phyloP scores from a whole-genome alignment of 2,329 filamentous ascomycete genomes.

The Rachicladosporium sp. region DNA sequence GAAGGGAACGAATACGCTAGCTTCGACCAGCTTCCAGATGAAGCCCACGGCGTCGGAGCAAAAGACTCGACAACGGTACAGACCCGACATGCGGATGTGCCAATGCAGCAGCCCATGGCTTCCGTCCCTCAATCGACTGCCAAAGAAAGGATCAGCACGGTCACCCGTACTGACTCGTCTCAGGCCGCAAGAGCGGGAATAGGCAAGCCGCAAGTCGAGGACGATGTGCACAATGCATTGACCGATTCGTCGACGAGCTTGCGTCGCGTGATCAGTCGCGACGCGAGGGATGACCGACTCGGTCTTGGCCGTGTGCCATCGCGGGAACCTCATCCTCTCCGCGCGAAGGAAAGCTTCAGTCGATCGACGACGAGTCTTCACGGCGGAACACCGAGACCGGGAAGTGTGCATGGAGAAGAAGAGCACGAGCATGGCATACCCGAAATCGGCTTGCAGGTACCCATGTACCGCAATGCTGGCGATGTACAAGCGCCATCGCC shows the following conservation, averaged over 20 bases:
- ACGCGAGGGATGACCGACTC: slow-evolving; percentile 8
- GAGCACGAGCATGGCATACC: slow-evolving; percentile 75
- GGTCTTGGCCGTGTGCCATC: slow-evolving; percentile 15
- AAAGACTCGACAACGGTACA: slow-evolving; percentile 22
- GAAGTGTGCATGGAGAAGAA: slow-evolving; percentile 44
- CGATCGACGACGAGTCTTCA: slow-evolving; percentile 36
- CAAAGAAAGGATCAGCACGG: slow-evolving; percentile 67
- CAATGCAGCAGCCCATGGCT: slow-evolving; percentile 79
- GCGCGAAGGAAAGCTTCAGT: slow-evolving; percentile 48
- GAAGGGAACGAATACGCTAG: slow-evolving; percentile 82
- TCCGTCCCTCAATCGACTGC: slow-evolving; percentile 71
- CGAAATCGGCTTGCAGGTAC: slow-evolving; percentile 82
- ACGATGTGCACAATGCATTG: slow-evolving; percentile 30
- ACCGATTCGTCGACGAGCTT: slow-evolving; percentile 11
- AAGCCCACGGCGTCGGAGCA: slow-evolving; percentile 15
- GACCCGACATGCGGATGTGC: slow-evolving; percentile 63
- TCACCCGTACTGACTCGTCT: slow-evolving; percentile 85
- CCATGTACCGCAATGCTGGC: slow-evolving; percentile 83
- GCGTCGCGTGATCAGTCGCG: slow-evolving; percentile 15
- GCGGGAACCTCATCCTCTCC: slow-evolving; percentile 41
- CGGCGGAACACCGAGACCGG: slow-evolving; percentile 38
- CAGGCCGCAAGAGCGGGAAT: slow-evolving; percentile 76
- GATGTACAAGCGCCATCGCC: slow-evolving; percentile 94
- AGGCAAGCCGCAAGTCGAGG: slow-evolving; percentile 46
- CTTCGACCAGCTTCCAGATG: slow-evolving; percentile 31